Conservation (phyloP, 495 filamentous ascomycete genomes). For the Cercophora newfieldiana region DNA sequence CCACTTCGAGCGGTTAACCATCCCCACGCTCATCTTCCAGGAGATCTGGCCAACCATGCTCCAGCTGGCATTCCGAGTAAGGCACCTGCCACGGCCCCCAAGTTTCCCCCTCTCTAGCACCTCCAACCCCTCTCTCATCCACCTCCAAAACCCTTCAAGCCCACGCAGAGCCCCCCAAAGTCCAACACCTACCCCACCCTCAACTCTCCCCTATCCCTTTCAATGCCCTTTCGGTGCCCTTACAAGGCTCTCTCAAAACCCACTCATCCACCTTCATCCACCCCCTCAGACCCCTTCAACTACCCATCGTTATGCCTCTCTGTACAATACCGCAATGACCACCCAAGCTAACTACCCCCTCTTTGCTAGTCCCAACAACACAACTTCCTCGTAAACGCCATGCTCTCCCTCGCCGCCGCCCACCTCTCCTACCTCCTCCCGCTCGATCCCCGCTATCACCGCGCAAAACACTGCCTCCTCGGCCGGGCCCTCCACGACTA, state of each 20-base stretch:
- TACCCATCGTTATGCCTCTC: no score
- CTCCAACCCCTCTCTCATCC: no score
- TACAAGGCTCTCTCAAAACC: no score
- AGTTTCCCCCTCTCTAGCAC: no score
- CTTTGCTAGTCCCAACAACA: conserved; percentile 20
- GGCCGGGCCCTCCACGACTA: conserved; percentile 24
- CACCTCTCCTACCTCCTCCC: conserved; percentile 27
- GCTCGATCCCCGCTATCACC: conserved; percentile 16
- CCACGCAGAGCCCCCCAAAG: no score
- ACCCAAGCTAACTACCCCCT: background rate
- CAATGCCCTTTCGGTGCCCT: no score
- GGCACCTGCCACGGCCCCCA: no score
- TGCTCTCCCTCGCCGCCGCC: conserved; percentile 30
- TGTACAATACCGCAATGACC: no score
- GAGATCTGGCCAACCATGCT: conserved; percentile 31
- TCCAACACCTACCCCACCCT: no score
- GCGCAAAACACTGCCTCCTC: conserved; percentile 23
- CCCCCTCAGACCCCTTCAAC: background rate
- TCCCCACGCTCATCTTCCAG: conserved; percentile 28
- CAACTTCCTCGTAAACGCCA: conserved; percentile 30
- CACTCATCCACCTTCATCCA: background rate
- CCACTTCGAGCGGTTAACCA: conserved; percentile 29
- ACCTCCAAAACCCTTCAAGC: no score
- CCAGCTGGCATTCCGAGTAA: conserved; percentile 25
- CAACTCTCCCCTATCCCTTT: no score